Percentiles rank a stretch among this genome's conserved stretches.
Conservation (phyloP, 2,329 filamentous ascomycete genomes). For the Paraphaeosphaeria sporulosa region DNA sequence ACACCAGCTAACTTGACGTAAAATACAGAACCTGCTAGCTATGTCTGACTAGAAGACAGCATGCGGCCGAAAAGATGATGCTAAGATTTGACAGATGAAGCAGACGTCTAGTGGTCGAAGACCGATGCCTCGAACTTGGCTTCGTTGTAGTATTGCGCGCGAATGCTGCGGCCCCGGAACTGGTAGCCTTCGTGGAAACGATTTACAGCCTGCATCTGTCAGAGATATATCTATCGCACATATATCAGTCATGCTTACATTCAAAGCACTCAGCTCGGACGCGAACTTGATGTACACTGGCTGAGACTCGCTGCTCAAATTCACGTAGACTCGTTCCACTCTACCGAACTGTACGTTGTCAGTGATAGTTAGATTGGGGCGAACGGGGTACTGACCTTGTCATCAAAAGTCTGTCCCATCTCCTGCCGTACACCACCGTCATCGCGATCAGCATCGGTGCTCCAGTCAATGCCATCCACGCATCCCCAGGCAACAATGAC, state of each 20-base stretch:
- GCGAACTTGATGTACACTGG: slow-evolving; percentile 95
- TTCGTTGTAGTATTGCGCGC: slow-evolving; percentile 80
- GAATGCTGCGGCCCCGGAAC: slow-evolving; percentile 86
- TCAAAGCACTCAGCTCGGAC: slow-evolving; percentile 80
- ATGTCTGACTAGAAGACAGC: neutral
- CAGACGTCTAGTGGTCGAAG: slow-evolving; percentile 33
- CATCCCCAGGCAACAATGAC: slow-evolving; percentile 86
- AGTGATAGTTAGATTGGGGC: slow-evolving; percentile 10
- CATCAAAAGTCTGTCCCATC: slow-evolving; percentile 91
- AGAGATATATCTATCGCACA: slow-evolving; percentile 13
- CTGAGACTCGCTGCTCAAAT: slow-evolving; percentile 61
- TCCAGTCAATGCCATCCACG: slow-evolving; percentile 83
- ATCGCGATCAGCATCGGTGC: slow-evolving; percentile 72
- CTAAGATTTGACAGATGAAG: neutral
- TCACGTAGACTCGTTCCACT: slow-evolving; percentile 79
- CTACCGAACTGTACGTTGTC: slow-evolving; percentile 71
- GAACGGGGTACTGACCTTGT: slow-evolving; percentile 65
- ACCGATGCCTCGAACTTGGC: slow-evolving; percentile 76
- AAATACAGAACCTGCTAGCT: neutral
- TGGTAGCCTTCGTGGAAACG: slow-evolving; percentile 90
- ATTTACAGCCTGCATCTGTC: slow-evolving; percentile 74
- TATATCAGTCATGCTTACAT: slow-evolving; percentile 64
- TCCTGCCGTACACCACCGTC: slow-evolving; percentile 79
- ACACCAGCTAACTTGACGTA: no score
- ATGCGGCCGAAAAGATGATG: neutral